These are phyloP conservation scores for Pythium monospermum DNA, from an alignment of 352 stramenopile genomes.

Conservation along the genomic window DNA sequence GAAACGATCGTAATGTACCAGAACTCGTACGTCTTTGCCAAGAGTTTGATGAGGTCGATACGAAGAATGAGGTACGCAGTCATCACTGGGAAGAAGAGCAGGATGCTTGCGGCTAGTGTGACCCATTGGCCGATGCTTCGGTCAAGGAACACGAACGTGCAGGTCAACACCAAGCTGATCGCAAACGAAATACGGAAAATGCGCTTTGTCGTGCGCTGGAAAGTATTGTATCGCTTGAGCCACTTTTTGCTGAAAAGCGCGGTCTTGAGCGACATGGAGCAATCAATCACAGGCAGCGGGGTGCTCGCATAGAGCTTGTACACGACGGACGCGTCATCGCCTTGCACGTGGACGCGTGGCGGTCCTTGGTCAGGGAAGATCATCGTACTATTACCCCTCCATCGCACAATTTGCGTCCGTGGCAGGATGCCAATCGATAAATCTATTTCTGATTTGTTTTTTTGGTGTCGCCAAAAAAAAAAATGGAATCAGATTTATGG, in stretches of 20 bases:
- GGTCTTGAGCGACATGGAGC: neutral
- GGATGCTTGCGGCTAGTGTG: no score
- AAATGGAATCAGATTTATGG: no score
- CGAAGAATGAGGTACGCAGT: neutral
- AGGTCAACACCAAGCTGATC: neutral
- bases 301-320: neutral
- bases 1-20: constrained; percentile 1
- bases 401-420: no score
- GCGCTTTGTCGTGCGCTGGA: constrained; percentile 1
- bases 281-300: neutral
- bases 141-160: no score
- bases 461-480: no score
- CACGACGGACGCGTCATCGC: neutral
- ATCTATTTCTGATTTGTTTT: no score
- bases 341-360: no score
- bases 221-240: neutral
- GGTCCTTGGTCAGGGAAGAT: no score
- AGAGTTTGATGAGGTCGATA: neutral
- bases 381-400: no score
- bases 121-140: no score
- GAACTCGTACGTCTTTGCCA: constrained; percentile 2
- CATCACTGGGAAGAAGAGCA: no score
- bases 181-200: neutral
- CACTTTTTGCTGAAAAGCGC: neutral
- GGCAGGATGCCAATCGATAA: no score